Percentiles rank a stretch among this genome's conserved stretches.
These are phyloP conservation scores for Chenopodium formosanum DNA, from an alignment of 148 eudicot genomes.

Conservation along the genomic window DNA sequence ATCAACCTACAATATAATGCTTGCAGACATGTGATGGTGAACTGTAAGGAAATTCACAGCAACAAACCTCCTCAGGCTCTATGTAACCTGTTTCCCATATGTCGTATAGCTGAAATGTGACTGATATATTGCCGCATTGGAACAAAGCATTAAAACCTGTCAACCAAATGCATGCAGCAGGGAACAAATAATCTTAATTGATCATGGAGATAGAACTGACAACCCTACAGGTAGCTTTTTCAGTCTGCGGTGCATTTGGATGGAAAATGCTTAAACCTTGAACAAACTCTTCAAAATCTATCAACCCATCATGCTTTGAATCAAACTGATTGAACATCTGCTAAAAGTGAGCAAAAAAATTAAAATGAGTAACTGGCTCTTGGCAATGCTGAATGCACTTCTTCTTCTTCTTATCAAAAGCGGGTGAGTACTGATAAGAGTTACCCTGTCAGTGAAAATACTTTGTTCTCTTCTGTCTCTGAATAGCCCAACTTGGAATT, in stretches of 20 bases:
- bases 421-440: neutral
- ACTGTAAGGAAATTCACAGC: neutral
- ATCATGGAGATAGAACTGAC: neutral
- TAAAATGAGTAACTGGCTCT: neutral
- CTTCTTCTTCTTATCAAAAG: neutral
- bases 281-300: slow-evolving; percentile 62
- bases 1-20: neutral
- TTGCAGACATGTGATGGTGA: neutral
- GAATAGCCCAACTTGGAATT: neutral
- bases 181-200: neutral
- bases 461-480: slow-evolving; percentile 5
- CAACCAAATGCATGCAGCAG: neutral
- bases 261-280: slow-evolving; percentile 52
- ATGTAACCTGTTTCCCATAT: slow-evolving; percentile 42
- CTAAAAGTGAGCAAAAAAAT: neutral
- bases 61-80: slow-evolving; percentile 38
- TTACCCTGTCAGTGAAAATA: slow-evolving; percentile 51
- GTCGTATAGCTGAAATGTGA: slow-evolving; percentile 42
- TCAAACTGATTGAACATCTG: slow-evolving; percentile 60
- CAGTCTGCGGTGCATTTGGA: slow-evolving; percentile 45
- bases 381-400: neutral
- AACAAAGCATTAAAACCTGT: neutral
- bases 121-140: slow-evolving; percentile 27
- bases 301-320: slow-evolving; percentile 48
- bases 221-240: slow-evolving; percentile 43